Evolutionary conservation across 2,329 filamentous ascomycete species (phyloP), one percentile per base, ranked within the genome.

Genomic region (Aphanoascus verrucosus): DNA sequence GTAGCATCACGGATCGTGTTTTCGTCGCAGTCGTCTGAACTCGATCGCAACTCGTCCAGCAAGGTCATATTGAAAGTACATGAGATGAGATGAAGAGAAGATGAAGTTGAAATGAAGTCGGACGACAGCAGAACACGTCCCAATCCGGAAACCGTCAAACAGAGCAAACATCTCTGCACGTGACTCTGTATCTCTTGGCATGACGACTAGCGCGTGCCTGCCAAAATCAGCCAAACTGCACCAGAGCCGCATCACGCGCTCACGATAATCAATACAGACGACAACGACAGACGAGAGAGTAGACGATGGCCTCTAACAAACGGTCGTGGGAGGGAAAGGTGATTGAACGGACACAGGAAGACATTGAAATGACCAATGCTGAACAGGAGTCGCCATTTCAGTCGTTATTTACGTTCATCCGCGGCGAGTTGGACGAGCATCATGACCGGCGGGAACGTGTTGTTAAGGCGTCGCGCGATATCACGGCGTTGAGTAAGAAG

Each of bases 401-500:
- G 56, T 67, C 83, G 59, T 89, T 97, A 78, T 98, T 98, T 67
- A 85, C 88, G 68, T 73, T 69, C 6, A 95, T 97, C 67, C 84
- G 90, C 49, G 78, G 85, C 63, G 90, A 96, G 70, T 77, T 98
- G 28, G 93, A 98, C 65, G 82, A 93, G 70, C 91, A 97, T 67
- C 88, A 98, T 69, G 93, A 97, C 70, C 84, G 93, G 14, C 80
- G 89, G 54, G 90, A 96, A 72, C 81, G 85, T 51, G 82, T 95
- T 61, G 86, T 94, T 65, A 98, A 97, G 74, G 85, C 84, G 1
- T 94, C 88, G 7, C 78, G 91, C 57, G 93, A 98, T 68, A 86
- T 98, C 55, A 98, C 93, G 5, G 89, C 88, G 0, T 76, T 89
- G 52, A 95, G 88, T 71, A 98, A 98, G 77, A 98, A 97, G 74